Evolutionary conservation across 2,329 filamentous ascomycete species (phyloP).

Genomic region (Dactylellina cionopaga): DNA sequence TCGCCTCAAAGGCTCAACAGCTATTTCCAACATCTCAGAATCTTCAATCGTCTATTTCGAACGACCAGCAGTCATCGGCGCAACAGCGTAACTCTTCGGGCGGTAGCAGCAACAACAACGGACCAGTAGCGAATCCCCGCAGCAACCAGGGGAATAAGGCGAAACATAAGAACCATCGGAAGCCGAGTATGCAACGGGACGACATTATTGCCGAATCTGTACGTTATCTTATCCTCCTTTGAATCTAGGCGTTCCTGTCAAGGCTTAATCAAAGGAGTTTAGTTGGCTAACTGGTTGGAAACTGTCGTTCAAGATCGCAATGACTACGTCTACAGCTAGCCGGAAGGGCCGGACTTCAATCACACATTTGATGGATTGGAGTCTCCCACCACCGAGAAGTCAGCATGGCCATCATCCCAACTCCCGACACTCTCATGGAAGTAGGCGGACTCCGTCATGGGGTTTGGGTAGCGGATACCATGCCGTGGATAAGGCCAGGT

Average conservation of each 20-base stretch:
- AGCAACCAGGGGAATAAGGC: slow-evolving; percentile 80
- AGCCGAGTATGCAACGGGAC: slow-evolving; percentile 72
- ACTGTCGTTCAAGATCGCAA: slow-evolving; percentile 68
- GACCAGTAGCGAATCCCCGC: slow-evolving; percentile 64
- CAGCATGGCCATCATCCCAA: slow-evolving; percentile 67
- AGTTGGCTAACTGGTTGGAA: slow-evolving; percentile 54
- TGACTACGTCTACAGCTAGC: slow-evolving; percentile 70
- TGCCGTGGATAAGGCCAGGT: slow-evolving; percentile 88
- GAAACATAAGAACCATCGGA: slow-evolving; percentile 84
- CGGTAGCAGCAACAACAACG: slow-evolving; percentile 6
- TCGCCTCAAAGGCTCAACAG: slow-evolving; percentile 50
- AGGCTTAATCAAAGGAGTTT: too few relatives aligned
- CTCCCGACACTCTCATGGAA: slow-evolving; percentile 63
- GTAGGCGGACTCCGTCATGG: slow-evolving; percentile 80
- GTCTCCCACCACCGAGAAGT: slow-evolving; percentile 77
- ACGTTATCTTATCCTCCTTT: slow-evolving; percentile 60
- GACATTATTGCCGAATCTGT: slow-evolving; percentile 86
- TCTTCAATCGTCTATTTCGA: slow-evolving; percentile 33
- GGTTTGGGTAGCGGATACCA: slow-evolving; percentile 89
- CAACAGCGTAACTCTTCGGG: slow-evolving; percentile 43
- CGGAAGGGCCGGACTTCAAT: slow-evolving; percentile 96
- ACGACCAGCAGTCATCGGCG: slow-evolving; percentile 38
- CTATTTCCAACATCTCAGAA: slow-evolving; percentile 24
- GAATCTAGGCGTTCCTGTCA: background rate
- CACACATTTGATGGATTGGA: slow-evolving; percentile 94